Evolutionary conservation across 176 grass and related monocot genomes (phyloP).

Genomic region (Guadua angustifolia): DNA sequence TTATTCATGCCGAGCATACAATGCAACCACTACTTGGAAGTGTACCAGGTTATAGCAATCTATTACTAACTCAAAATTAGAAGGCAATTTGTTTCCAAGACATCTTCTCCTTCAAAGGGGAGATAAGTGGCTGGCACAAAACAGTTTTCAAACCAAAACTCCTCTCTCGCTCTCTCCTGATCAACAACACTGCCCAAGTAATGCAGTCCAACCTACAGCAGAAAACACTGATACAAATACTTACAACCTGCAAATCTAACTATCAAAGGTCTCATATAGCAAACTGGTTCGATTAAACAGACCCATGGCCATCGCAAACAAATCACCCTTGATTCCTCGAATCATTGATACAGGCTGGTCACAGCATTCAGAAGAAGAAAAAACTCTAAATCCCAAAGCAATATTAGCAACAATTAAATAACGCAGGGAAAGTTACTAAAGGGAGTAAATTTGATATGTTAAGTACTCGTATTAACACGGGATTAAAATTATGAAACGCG

Average conservation of each 20-base stretch:
- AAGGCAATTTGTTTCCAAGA: background rate
- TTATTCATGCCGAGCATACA: conserved; percentile 1
- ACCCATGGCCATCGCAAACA: background rate
- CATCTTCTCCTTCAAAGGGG: background rate
- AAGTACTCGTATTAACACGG: conserved; percentile 6
- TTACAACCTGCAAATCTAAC: background rate
- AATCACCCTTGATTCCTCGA: background rate
- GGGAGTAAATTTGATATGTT: background rate
- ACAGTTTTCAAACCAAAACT: conserved; percentile 9
- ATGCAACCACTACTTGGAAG: background rate
- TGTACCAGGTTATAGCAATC: background rate
- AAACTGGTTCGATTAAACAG: background rate
- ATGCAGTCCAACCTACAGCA: background rate
- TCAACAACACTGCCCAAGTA: background rate
- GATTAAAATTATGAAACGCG: conserved; percentile 18
- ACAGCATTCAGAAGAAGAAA: background rate
- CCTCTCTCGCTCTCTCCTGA: background rate
- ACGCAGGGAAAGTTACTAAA: conserved; percentile 26
- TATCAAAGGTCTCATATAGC: background rate
- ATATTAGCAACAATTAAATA: background rate
- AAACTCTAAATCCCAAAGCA: background rate
- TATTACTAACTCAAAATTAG: background rate
- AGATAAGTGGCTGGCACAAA: background rate
- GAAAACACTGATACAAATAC: background rate
- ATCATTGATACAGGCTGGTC: background rate